Conservation (phyloP, 805 yeast genomes). For the Danielia reshetovae region DNA sequence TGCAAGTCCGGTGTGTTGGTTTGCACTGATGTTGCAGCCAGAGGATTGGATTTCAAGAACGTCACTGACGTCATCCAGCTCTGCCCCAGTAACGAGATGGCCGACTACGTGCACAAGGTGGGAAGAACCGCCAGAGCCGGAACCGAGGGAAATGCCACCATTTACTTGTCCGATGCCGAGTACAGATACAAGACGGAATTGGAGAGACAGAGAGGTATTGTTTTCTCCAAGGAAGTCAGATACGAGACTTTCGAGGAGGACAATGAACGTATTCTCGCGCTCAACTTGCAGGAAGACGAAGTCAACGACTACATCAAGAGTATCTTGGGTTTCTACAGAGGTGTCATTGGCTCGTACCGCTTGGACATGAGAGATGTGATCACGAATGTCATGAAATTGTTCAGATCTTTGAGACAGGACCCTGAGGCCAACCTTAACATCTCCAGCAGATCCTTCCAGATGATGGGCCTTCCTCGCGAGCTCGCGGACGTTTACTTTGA, state of each 20-base stretch:
- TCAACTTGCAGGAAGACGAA: constrained; percentile 17
- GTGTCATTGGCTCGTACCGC: constrained; percentile 16
- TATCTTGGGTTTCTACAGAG: constrained; percentile 27
- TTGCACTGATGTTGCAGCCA: constrained; percentile 90
- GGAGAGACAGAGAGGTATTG: constrained; percentile 47
- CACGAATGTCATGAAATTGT: constrained; percentile 9
- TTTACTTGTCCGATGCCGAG: constrained; percentile 58
- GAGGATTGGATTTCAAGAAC: constrained; percentile 93
- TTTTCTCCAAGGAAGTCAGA: constrained; percentile 41
- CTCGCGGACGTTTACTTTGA: not conserved
- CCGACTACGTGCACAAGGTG: constrained; percentile 87
- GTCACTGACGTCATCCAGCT: constrained; percentile 83
- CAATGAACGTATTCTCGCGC: constrained; percentile 17
- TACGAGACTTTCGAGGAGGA: constrained; percentile 38
- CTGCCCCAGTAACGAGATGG: constrained; percentile 66
- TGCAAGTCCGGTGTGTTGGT: constrained; percentile 54
- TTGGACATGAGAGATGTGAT: constrained; percentile 8
- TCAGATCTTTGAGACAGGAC: constrained; percentile 6
- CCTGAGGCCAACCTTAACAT: constrained; percentile 9
- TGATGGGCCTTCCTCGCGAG: constrained; percentile 12
- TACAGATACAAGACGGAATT: constrained; percentile 50
- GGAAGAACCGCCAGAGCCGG: constrained; percentile 98
- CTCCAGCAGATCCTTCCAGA: constrained; percentile 9
- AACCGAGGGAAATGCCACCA: constrained; percentile 63
- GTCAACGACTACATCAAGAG: constrained; percentile 23